A percentile compares a stretch with the other conserved stretches of the same genome.
phyloP scores from a whole-genome alignment of 495 filamentous ascomycete genomes.

The Podospora pseudocomata region DNA sequence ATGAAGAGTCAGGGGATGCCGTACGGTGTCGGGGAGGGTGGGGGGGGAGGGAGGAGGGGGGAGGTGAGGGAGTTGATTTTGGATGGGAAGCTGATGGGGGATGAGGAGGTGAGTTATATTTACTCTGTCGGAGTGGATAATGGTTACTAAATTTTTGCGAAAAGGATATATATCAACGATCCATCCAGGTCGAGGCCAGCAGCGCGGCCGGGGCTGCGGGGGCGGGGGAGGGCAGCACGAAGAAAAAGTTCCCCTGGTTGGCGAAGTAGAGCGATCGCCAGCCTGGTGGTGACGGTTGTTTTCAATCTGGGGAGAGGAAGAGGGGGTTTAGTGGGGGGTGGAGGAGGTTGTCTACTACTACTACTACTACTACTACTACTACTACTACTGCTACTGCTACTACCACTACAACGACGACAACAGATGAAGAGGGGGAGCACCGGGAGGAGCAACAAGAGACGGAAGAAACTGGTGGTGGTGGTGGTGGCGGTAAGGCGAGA shows the following conservation, averaged over 20 bases:
- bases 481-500: no score
- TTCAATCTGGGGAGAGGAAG: background rate
- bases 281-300: background rate
- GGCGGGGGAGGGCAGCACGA: conserved; percentile 35
- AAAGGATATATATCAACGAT: conserved; percentile 61
- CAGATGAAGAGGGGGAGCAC: background rate
- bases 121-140: background rate
- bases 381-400: background rate
- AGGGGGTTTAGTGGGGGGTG: background rate
- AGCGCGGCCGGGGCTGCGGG: conserved; percentile 25
- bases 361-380: background rate
- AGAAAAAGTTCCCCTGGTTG: conserved; percentile 60
- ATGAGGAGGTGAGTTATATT: conserved; percentile 54
- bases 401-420: background rate
- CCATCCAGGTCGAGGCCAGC: conserved; percentile 51
- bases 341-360: no score
- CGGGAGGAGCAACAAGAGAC: no score
- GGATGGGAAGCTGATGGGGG: conserved; percentile 55
- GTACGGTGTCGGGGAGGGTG: conserved; percentile 45
- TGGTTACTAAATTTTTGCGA: background rate
- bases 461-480: no score
- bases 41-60: conserved; percentile 44
- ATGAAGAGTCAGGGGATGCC: conserved; percentile 85
- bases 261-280: conserved; percentile 31
- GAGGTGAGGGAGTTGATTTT: conserved; percentile 63